phyloP scores from a whole-genome alignment of 2,329 filamentous ascomycete genomes.

The Apiospora phragmitis region DNA sequence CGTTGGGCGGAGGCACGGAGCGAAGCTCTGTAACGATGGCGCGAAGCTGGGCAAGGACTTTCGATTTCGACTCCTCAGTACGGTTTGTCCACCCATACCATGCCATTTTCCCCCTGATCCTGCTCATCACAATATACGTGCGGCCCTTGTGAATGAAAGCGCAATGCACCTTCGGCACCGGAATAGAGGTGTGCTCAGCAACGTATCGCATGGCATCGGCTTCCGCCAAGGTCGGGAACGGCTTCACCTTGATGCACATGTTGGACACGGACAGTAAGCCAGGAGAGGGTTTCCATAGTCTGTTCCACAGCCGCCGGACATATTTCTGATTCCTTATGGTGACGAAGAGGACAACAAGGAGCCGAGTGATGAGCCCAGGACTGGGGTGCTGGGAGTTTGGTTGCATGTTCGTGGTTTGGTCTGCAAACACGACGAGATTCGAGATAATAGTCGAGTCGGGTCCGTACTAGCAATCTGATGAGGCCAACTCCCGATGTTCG shows the following conservation, averaged over 20 bases:
- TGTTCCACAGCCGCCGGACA: background rate
- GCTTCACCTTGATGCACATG: slow-evolving; percentile 17
- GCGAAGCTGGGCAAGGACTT: slow-evolving; percentile 23
- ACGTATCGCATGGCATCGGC: slow-evolving; percentile 42
- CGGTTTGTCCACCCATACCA: background rate
- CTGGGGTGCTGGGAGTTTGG: background rate
- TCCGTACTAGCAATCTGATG: background rate
- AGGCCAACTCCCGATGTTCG: background rate
- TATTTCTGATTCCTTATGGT: background rate
- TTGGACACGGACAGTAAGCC: background rate
- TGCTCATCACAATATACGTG: slow-evolving; percentile 48
- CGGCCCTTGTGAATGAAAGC: slow-evolving; percentile 39
- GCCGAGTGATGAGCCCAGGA: background rate
- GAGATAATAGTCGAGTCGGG: background rate
- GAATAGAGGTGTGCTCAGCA: slow-evolving; percentile 40
- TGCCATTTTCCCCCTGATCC: slow-evolving; percentile 25
- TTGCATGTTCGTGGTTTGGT: background rate
- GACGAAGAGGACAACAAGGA: slow-evolving; percentile 5
- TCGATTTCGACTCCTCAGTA: slow-evolving; percentile 14
- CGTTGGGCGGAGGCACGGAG: slow-evolving; percentile 20
- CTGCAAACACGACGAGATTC: background rate
- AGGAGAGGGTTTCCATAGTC: background rate
- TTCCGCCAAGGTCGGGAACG: slow-evolving; percentile 31
- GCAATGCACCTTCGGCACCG: slow-evolving; percentile 45
- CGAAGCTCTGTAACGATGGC: slow-evolving; percentile 26